Conservation (phyloP, 2,329 filamentous ascomycete species). For the Ilyonectria sp. region DNA sequence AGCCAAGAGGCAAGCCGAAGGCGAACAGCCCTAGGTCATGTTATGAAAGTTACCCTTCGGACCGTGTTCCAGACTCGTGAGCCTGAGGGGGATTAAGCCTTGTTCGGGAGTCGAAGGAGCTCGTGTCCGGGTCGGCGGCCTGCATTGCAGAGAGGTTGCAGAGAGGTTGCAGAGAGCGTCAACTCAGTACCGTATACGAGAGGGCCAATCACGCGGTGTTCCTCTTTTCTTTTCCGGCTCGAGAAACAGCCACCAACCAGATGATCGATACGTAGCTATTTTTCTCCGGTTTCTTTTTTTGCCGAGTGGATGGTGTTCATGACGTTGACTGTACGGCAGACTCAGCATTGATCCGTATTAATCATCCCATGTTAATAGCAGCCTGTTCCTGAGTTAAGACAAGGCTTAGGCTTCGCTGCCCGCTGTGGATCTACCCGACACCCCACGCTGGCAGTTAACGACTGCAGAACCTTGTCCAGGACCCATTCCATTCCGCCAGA, state of each 20-base stretch:
- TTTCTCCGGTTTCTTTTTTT: neutral
- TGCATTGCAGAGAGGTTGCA: neutral
- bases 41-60: conserved; percentile 38
- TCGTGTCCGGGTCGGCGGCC: conserved; percentile 4
- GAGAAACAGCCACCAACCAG: neutral
- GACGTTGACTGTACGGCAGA: neutral
- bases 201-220: neutral
- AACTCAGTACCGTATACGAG: neutral
- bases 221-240: neutral
- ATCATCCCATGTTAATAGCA: neutral
- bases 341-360: neutral
- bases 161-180: neutral
- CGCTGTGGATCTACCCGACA: neutral
- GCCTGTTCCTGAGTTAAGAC: neutral
- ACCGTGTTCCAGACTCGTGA: conserved; percentile 24
- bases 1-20: conserved; percentile 18
- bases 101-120: conserved; percentile 24
- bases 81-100: conserved; percentile 6
- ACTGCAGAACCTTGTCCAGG: neutral
- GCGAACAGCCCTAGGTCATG: conserved; percentile 30
- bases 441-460: neutral
- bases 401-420: neutral
- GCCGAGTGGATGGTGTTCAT: neutral
- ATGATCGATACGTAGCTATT: neutral
- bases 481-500: neutral